These are phyloP conservation scores for Lepiota brunneoincarnata DNA, from an alignment of 768 basidiomycete species.

Conservation along the genomic window DNA sequence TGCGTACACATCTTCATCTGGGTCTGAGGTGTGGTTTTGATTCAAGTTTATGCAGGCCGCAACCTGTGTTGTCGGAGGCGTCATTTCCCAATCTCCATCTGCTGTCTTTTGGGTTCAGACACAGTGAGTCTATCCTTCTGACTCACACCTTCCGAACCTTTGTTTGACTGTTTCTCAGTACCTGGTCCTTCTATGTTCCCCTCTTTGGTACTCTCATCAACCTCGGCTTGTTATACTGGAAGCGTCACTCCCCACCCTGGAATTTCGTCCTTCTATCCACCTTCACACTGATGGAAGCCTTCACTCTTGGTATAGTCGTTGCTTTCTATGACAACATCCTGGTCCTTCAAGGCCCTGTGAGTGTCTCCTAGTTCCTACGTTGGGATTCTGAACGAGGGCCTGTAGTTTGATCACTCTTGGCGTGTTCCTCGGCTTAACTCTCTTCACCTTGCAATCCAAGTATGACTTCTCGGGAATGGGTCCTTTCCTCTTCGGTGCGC, in stretches of 20 bases:
- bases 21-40: not conserved
- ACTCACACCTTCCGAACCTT: not conserved
- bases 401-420: conserved; percentile 81
- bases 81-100: conserved; percentile 59
- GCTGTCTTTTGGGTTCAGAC: conserved; percentile 69
- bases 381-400: conserved; percentile 5
- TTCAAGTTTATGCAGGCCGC: conserved; percentile 43
- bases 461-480: conserved; percentile 95
- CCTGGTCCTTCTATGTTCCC: conserved; percentile 80
- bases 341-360: conserved; percentile 85
- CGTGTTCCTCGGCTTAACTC: conserved; percentile 88
- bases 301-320: conserved; percentile 83
- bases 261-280: conserved; percentile 83
- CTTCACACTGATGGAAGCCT: conserved; percentile 90
- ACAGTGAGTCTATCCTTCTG: conserved; percentile 46
- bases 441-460: conserved; percentile 96
- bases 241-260: conserved; percentile 85
- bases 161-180: conserved; percentile 31
- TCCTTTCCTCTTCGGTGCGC: conserved; percentile 83
- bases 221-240: conserved; percentile 84
- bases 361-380: conserved; percentile 20
- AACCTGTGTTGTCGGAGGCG: conserved; percentile 77
- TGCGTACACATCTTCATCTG: conserved; percentile 29
- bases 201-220: conserved; percentile 78
- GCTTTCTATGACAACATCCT: conserved; percentile 71